These are phyloP conservation scores for Wilcoxina mikolae DNA, from an alignment of 495 filamentous ascomycete genomes.

Conservation along the genomic window DNA sequence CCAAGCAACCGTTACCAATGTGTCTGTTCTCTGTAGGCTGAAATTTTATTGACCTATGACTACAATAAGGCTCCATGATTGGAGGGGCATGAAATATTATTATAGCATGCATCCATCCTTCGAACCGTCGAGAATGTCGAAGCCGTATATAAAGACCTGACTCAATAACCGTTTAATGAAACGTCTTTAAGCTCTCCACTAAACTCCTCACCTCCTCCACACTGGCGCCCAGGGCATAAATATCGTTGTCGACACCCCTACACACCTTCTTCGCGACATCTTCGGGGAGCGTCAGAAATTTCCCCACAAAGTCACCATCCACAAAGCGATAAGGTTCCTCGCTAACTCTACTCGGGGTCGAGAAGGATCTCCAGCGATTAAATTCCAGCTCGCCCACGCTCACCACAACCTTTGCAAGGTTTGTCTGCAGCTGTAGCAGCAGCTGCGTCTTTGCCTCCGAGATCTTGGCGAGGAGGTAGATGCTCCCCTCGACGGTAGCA, in stretches of 20 bases:
- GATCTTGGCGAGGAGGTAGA: conserved; percentile 79
- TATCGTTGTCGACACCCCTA: conserved; percentile 34
- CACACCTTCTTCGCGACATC: conserved; percentile 50
- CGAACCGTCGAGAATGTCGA: too few species aligned
- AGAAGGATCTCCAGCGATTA: conserved; percentile 62
- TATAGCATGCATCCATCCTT: too few species aligned
- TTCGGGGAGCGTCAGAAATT: conserved; percentile 57
- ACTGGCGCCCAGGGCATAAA: conserved; percentile 42
- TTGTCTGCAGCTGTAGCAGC: conserved; percentile 66
- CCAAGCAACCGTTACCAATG: too few species aligned
- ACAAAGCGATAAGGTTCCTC: conserved; percentile 76
- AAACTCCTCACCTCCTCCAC: conserved; percentile 59
- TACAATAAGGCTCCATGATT: too few species aligned
- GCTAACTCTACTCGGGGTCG: conserved; percentile 49
- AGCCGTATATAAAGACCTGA: too few species aligned
- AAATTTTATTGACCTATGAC: too few species aligned
- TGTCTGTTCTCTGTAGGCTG: too few species aligned
- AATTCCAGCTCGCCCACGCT: conserved; percentile 60
- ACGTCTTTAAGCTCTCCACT: conserved; percentile 57
- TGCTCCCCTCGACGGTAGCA: conserved; percentile 79
- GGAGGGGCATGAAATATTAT: too few species aligned
- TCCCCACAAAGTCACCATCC: conserved; percentile 80
- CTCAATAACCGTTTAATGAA: conserved; percentile 50
- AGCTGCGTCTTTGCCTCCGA: conserved; percentile 53
- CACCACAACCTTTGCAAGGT: conserved; percentile 42